These are phyloP conservation scores for Fusarium euwallaceae DNA, from an alignment of 2,329 filamentous ascomycete genomes.

Conservation along the genomic window DNA sequence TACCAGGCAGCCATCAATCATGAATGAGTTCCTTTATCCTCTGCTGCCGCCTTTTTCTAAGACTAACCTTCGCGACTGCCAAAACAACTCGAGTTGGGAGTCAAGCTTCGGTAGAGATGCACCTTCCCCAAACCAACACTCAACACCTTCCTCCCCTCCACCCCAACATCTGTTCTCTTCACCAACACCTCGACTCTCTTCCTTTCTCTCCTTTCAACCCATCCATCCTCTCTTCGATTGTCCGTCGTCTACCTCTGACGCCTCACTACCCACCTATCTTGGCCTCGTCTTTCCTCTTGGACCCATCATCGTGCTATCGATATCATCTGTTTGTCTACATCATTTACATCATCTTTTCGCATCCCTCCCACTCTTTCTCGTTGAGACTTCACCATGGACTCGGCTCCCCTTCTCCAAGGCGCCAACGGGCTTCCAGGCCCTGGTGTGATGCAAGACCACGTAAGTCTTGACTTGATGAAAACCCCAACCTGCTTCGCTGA, in stretches of 20 bases:
- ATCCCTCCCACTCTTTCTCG: neutral
- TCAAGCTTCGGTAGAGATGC: neutral
- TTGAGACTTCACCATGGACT: conserved; percentile 47
- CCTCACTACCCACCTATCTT: conserved; percentile 24
- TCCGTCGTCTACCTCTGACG: conserved; percentile 5
- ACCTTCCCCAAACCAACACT: conserved; percentile 3
- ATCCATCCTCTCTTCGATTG: conserved; percentile 14
- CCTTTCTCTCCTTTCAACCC: conserved; percentile 8
- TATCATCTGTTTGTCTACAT: neutral
- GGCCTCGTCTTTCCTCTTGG: conserved; percentile 8
- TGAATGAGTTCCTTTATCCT: neutral
- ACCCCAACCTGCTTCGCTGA: conserved; percentile 19
- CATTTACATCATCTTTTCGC: neutral
- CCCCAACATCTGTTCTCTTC: neutral
- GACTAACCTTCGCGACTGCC: neutral
- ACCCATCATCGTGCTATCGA: conserved; percentile 16
- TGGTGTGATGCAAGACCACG: conserved; percentile 54
- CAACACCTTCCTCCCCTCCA: neutral
- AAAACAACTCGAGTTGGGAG: neutral
- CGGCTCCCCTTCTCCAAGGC: conserved; percentile 52
- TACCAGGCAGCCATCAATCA: neutral
- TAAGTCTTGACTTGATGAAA: conserved; percentile 28
- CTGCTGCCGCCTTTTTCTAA: neutral
- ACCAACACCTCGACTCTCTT: neutral
- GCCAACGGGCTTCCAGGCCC: conserved; percentile 49